Evolutionary conservation across 345 rosid species (phyloP).

Genomic region (Citrus mangshanensis): DNA sequence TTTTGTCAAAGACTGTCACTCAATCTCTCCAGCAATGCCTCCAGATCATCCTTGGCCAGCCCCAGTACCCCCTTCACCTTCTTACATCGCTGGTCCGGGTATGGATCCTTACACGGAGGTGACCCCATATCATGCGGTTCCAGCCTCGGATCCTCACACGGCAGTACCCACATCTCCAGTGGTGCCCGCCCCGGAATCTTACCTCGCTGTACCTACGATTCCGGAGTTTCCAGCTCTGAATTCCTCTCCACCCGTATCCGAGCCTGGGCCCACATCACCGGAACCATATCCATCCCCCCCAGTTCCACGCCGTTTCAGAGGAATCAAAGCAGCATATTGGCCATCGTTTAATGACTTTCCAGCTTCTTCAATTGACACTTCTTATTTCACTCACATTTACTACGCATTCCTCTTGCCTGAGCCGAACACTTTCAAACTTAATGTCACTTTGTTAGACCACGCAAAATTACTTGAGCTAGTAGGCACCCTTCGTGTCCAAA

Average conservation of each 20-base stretch:
- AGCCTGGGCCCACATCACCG: not conserved
- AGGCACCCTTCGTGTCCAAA: conserved; percentile 10
- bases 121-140: not conserved
- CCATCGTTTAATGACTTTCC: conserved; percentile 30
- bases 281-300: conserved; percentile 3
- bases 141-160: not conserved
- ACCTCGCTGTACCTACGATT: not conserved
- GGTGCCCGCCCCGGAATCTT: not conserved
- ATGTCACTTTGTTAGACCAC: conserved; percentile 29
- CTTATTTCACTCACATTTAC: conserved; percentile 43
- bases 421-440: conserved; percentile 23
- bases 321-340: conserved; percentile 47
- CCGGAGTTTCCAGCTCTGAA: not conserved
- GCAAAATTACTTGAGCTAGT: conserved; percentile 24
- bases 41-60: no score
- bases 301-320: not conserved
- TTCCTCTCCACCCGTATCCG: not conserved
- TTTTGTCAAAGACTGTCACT: not conserved
- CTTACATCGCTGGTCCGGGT: not conserved
- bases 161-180: not conserved
- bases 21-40: not conserved
- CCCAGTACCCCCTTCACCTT: not conserved
- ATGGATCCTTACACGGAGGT: not conserved
- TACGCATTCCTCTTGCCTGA: conserved; percentile 40
- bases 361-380: conserved; percentile 32